Evolutionary conservation across 2,329 filamentous ascomycete genomes (phyloP).

Genomic region (Neonectria hederae): DNA sequence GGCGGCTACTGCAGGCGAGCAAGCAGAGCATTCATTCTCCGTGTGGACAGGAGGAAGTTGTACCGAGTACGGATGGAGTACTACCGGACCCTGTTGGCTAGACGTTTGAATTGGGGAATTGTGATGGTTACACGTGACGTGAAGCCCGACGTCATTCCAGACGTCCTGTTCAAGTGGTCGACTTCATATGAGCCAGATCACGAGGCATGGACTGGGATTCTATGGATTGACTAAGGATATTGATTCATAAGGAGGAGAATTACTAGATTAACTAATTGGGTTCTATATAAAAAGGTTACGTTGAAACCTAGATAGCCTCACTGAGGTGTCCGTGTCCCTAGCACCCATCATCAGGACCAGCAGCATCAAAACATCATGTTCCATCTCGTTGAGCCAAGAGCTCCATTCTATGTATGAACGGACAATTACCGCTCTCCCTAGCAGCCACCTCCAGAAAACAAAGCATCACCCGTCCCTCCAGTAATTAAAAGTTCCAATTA

Average conservation of each 20-base stretch:
- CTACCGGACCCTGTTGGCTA: constrained; percentile 1
- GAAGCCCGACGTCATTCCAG: neutral
- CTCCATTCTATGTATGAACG: too few relatives aligned
- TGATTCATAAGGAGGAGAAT: neutral
- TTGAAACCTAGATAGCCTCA: neutral
- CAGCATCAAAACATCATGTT: neutral
- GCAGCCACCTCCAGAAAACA: neutral
- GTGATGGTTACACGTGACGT: constrained; percentile 24
- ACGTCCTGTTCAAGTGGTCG: neutral
- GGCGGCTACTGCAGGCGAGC: constrained; percentile 7
- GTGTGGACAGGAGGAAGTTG: neutral
- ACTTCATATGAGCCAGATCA: neutral
- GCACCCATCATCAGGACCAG: neutral
- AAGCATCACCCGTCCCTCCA: neutral
- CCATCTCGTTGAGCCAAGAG: neutral
- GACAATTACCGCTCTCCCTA: neutral
- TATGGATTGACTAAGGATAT: neutral
- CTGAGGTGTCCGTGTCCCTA: neutral
- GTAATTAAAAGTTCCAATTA: neutral
- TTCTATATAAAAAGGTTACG: neutral
- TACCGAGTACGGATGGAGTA: neutral
- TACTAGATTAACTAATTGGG: neutral
- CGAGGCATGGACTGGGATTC: neutral
- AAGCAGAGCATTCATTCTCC: constrained; percentile 13
- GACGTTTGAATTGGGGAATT: constrained; percentile 4